Evolutionary conservation across 331 rosid genomes (phyloP), one percentile per base, ranked within the genome.

Genomic region (Pyrus hybrid): DNA sequence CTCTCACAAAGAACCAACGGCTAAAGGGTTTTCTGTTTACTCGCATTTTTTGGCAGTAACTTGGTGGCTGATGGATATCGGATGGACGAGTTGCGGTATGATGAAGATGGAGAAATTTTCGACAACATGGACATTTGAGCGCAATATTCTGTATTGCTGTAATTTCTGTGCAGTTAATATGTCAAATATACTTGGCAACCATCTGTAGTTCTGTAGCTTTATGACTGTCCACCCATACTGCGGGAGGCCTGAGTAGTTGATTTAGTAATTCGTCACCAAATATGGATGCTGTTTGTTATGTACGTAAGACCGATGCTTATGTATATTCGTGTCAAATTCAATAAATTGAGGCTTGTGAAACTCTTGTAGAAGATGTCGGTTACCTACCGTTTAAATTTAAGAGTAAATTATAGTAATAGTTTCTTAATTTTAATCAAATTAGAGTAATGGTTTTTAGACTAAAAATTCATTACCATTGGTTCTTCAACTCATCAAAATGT

Each of bases 91-190:
- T 69, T 79, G 14, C 54, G 37, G 60, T 70, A 69, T 2, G 93
- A 84, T 76, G 93, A 89, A 58, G 97, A 95, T 45, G 97, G 82
- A 71, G 92, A 92, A 73, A 87, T 95, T 77, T 92, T 92, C 47
- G 85, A 91, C 71, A 90, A 80, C 84, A 92, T 92, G 97, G 99
- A 95, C 85, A 92, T 95, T 25, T 95, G 85, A 92, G 67, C 47
- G 67, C 51, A 62, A 68, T 63, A 45, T 6, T 51, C 81, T 14
- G 75, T 79, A 49, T 49, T 16, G 56, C 56, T 49, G n/a, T 60
- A 45, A 75, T 73, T 63, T 37, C 13, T 68, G 79, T 60, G 51
- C 56, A 17, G 77, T 75, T 66, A 53, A 17, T 51, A 60, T 77
- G 79, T 81, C 81, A 79, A 58, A 18, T 67, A 67, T 72, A 21